Conservation (phyloP, 1,284 basidiomycete species). For the Rhodofomes roseus region DNA sequence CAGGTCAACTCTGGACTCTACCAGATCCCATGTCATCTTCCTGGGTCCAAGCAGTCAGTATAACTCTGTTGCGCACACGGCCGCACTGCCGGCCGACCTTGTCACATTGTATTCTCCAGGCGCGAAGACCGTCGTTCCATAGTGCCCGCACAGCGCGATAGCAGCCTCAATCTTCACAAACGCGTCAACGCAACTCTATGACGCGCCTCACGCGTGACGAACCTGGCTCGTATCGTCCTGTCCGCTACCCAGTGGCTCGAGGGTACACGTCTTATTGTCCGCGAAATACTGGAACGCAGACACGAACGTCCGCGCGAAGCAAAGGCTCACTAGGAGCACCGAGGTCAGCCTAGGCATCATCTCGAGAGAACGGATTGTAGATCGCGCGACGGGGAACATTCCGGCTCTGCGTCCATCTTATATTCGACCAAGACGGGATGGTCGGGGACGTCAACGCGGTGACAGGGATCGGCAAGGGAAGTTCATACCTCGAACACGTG, state of each 20-base stretch:
- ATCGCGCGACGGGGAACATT: not conserved
- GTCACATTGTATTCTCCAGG: conserved; percentile 50
- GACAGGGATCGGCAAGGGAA: not conserved
- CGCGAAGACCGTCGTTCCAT: conserved; percentile 43
- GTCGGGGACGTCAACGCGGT: not conserved
- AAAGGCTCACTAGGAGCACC: not conserved
- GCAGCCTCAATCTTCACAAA: conserved; percentile 42
- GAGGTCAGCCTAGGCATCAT: not conserved
- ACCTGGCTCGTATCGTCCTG: conserved; percentile 40
- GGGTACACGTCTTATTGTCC: conserved; percentile 24
- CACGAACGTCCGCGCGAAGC: not conserved
- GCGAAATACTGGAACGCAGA: not conserved
- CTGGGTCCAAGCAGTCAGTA: conserved; percentile 24
- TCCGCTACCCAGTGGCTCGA: conserved; percentile 37
- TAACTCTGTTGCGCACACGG: not conserved
- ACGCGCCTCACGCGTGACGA: not conserved
- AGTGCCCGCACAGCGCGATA: conserved; percentile 49
- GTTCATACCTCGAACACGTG: not conserved
- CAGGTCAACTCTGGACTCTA: conserved; percentile 47
- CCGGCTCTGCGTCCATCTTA: not conserved
- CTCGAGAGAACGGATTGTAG: not conserved
- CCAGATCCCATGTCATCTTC: conserved; percentile 61
- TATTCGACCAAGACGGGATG: not conserved
- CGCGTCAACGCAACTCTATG: not conserved
- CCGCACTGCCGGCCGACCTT: conserved; percentile 28